Conservation (phyloP, 495 filamentous ascomycete genomes). For the Penicillium bovifimosum region DNA sequence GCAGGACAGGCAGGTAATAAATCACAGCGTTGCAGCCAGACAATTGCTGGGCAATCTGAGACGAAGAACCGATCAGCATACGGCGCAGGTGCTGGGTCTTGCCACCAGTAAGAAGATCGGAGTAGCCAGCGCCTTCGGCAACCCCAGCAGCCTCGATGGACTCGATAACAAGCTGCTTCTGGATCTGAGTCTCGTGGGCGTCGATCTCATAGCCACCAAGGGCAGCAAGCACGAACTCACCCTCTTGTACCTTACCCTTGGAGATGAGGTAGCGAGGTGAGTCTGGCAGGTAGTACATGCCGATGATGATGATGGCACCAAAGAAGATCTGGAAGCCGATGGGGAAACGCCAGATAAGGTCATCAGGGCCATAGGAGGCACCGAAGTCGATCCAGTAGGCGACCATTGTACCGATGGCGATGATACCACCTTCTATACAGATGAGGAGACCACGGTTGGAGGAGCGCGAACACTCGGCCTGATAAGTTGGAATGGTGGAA, state of each 20-base stretch:
- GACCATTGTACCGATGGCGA: constrained; percentile 70
- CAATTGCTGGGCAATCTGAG: constrained; percentile 79
- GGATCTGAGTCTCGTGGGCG: constrained; percentile 48
- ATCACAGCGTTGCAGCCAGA: constrained; percentile 77
- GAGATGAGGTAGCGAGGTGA: constrained; percentile 72
- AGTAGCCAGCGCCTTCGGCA: constrained; percentile 30
- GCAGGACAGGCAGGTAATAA: constrained; percentile 78
- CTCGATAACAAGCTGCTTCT: constrained; percentile 68
- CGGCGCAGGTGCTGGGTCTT: constrained; percentile 43
- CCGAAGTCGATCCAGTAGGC: constrained; percentile 87
- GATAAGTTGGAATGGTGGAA: constrained; percentile 73
- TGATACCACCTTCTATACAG: constrained; percentile 76
- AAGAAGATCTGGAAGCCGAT: constrained; percentile 80
- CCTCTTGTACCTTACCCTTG: constrained; percentile 62
- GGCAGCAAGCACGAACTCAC: constrained; percentile 63
- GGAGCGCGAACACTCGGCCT: constrained; percentile 70
- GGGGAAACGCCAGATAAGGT: constrained; percentile 72
- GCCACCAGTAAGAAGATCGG: constrained; percentile 39
- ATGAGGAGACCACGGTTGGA: constrained; percentile 76
- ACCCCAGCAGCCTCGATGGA: constrained; percentile 58
- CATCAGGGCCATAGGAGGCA: constrained; percentile 58
- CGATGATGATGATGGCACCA: constrained; percentile 56
- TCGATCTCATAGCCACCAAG: constrained; percentile 56
- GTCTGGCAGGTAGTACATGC: constrained; percentile 66
- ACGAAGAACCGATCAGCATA: constrained; percentile 49